Base-by-base conservation (phyloP, 2,329 filamentous ascomycete genomes). In the Colletotrichum endophyticum region DNA sequence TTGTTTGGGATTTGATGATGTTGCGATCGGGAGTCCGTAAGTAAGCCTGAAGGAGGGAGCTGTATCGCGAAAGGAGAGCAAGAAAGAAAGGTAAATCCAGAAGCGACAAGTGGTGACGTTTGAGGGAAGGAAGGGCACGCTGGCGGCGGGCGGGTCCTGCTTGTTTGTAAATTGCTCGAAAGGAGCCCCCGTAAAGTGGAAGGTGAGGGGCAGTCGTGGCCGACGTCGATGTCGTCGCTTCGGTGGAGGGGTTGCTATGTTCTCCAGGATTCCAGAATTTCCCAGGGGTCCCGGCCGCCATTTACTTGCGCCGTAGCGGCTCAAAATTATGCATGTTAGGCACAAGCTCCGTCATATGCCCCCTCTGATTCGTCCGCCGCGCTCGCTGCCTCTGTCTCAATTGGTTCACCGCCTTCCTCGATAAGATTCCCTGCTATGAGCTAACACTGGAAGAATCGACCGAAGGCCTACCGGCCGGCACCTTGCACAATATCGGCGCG, bases 211-310 rank as follows among this genome's bases (percentile, higher is more conserved):
- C 59, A 74, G 56, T 72, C 15, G 75, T 61, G 44, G 70, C 22
- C 53, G 62, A 66, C 67, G 73, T 75, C 32, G 32, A 25, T 44
- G 61, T 63, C 56, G 56, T 30, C 56, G 59, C 44, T 63, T 66
- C 22, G 75, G 53, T 77, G 73, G 77, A 78, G 76, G 73, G 77
- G 77, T 73, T 61, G 22, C 69, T 72, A 71, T 72, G 62, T 78
- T 78, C 77, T 78, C 76, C 77, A 72, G 72, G 77, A 78, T 78
- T 78, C 77, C 77, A 78, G 77, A 78, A 78, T 64, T 73, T 76
- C 74, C 61, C 74, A 76, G 70, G 73, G 70, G 74, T 73, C 66
- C 36, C 69, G 34, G 28, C 53, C 56, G 39, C 32, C 61, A 68
- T 70, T 66, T 56, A 22, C 44, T 53, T 53, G n/a, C 44, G 44